phyloP scores from a whole-genome alignment of 83 land plant genomes.

The Picea abies region DNA sequence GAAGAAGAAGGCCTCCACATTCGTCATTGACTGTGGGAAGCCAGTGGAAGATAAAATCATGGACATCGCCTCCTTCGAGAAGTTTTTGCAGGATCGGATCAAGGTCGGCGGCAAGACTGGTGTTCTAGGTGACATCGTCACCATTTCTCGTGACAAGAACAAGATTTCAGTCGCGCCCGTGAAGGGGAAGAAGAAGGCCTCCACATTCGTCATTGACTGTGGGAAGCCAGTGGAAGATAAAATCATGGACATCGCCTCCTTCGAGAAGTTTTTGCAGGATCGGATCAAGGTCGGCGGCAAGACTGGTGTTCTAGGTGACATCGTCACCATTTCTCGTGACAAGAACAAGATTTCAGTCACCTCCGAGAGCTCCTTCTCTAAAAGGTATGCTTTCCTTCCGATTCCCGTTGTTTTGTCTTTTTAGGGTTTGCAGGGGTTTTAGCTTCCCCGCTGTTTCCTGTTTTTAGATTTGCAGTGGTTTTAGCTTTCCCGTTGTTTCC shows the following conservation, averaged over 20 bases:
- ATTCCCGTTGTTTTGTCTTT: too few relatives aligned
- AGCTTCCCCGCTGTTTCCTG: too few relatives aligned
- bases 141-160: slow-evolving; percentile 58
- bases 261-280: slow-evolving; percentile 74
- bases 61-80: slow-evolving; percentile 71
- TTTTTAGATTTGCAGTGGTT: too few relatives aligned
- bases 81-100: slow-evolving; percentile 68
- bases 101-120: slow-evolving; percentile 78
- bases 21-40: slow-evolving; percentile 65
- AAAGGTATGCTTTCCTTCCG: slow-evolving; percentile 29
- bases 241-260: slow-evolving; percentile 73
- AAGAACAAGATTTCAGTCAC: slow-evolving; percentile 65
- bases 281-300: slow-evolving; percentile 76
- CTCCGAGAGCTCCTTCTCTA: slow-evolving; percentile 58
- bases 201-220: slow-evolving; percentile 63
- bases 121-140: slow-evolving; percentile 48
- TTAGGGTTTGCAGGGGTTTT: too few relatives aligned
- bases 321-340: slow-evolving; percentile 51
- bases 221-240: slow-evolving; percentile 75
- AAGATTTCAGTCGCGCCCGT: slow-evolving; percentile 44
- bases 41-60: slow-evolving; percentile 78
- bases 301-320: slow-evolving; percentile 59
- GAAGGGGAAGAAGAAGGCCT: slow-evolving; percentile 56
- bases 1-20: slow-evolving; percentile 51
- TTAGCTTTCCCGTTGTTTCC: too few relatives aligned